Base-by-base conservation (phyloP, 1,284 basidiomycete species). In the Cutaneotrichosporon cyanovorans region DNA sequence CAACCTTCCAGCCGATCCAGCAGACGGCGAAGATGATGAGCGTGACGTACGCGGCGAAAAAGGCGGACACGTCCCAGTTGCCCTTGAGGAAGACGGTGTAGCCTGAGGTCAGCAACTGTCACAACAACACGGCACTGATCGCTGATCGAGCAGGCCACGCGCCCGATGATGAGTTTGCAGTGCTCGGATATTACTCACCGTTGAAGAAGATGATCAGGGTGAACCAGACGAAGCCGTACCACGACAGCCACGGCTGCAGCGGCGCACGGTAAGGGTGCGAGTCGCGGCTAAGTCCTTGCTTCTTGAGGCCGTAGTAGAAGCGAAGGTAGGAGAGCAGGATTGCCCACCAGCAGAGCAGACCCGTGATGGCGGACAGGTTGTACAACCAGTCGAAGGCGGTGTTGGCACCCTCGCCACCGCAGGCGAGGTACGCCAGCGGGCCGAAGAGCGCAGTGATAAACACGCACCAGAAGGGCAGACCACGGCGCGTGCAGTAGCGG, bases 251-350 rank as follows among this genome's bases (percentile, higher is more conserved):
- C 2, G 45, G 55, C 47, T 55, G 44, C n/a, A 12, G 42, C 40
- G 42, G 55, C 18, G 44, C 79, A 63, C 42, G 77, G 78, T 74
- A 86, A 36, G 63, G 75, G 65, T 69, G 78, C 60, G 61, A 65
- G 40, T 63, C 74, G 55, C 84, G 77, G 56, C 77, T 71, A 50
- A 80, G 68, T 18, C 78, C 79, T 57, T 84, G 82, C 32, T 56
- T 67, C 61, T 75, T 76, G 61, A 79, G 66, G 20, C 81, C 83
- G 54, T 77, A 75, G 69, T 80, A 79, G 78, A 87, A 89, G 67
- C 77, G 80, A 45, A 85, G 63, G 69, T 85, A 88, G 3, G 83
- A 81, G 34, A 83, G 47, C 60, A 83, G 80, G 68, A 88, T 86
- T 42, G 78, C 67, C 58, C 63, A 76, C 83, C 83, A 87, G 40